Conservation (phyloP, 1,284 basidiomycete genomes). For the Rhodotorula mucilaginosa region DNA sequence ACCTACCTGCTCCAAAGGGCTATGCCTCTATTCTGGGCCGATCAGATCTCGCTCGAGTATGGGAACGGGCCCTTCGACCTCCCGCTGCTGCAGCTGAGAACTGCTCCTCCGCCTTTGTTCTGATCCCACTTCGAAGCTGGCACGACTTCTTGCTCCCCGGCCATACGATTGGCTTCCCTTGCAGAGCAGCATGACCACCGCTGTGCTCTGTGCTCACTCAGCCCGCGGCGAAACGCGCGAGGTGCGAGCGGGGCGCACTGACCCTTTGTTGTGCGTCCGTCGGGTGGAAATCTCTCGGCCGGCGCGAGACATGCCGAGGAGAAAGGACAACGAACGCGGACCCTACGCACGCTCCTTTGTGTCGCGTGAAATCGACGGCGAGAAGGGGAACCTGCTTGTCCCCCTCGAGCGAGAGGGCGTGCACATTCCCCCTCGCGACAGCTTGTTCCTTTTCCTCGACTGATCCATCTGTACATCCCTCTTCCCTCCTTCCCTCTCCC, state of each 20-base stretch:
- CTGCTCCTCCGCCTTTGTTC: no score
- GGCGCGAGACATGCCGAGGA: background rate
- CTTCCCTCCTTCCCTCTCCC: background rate
- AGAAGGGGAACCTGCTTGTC: background rate
- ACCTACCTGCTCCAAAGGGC: no score
- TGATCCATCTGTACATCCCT: background rate
- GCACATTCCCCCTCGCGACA: background rate
- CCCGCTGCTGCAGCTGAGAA: no score
- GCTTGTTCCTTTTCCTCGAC: no score
- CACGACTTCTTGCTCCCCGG: no score
- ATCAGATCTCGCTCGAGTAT: no score
- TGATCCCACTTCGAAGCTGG: no score
- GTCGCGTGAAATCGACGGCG: background rate
- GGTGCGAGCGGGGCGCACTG: background rate
- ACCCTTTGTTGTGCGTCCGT: background rate
- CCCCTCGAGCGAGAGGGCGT: background rate
- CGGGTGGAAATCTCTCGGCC: background rate
- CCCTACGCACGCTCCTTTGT: slow-evolving; percentile 3
- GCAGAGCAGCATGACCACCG: background rate
- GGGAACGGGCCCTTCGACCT: no score
- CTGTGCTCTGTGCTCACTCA: no score
- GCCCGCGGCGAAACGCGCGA: background rate
- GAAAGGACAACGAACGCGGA: background rate
- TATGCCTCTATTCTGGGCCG: no score
- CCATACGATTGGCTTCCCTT: no score